A percentile compares a stretch with the other conserved stretches of the same genome.
Conservation (phyloP, 345 rosid genomes). For the Rubroshorea leprosula region DNA sequence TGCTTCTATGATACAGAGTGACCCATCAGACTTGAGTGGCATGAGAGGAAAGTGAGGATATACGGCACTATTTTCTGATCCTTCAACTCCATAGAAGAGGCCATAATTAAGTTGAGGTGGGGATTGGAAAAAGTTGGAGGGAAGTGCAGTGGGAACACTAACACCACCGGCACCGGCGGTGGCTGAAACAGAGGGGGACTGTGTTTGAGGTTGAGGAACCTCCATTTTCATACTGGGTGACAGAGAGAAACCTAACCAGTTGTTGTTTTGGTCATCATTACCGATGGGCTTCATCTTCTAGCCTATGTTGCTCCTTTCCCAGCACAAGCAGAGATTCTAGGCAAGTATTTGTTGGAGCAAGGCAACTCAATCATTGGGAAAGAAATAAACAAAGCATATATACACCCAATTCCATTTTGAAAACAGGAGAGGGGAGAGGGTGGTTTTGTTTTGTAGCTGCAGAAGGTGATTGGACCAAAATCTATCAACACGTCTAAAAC, state of each 20-base stretch:
- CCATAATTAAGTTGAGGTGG: constrained; percentile 38
- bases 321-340: too few species aligned
- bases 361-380: constrained; percentile 59
- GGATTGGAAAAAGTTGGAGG: constrained; percentile 32
- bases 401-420: constrained; percentile 4
- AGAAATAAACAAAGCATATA: constrained; percentile 37
- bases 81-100: constrained; percentile 36
- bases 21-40: constrained; percentile 95
- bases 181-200: constrained; percentile 18
- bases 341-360: constrained; percentile 3
- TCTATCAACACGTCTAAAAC: constrained; percentile 34
- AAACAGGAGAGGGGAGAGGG: constrained; percentile 5
- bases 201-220: constrained; percentile 23
- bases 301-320: too few species aligned
- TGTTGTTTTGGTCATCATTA: constrained; percentile 44
- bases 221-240: constrained; percentile 73
- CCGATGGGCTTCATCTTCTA: constrained; percentile 62
- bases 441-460: constrained; percentile 23
- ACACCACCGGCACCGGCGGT: constrained; percentile 27
- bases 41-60: constrained; percentile 62
- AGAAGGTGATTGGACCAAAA: constrained; percentile 31
- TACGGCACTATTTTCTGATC: too few species aligned
- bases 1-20: constrained; percentile 88
- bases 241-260: constrained; percentile 81
- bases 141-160: too few species aligned